Evolutionary conservation across 805 yeast species (phyloP).

Genomic region (Wickerhamomyces hampshirensis): DNA sequence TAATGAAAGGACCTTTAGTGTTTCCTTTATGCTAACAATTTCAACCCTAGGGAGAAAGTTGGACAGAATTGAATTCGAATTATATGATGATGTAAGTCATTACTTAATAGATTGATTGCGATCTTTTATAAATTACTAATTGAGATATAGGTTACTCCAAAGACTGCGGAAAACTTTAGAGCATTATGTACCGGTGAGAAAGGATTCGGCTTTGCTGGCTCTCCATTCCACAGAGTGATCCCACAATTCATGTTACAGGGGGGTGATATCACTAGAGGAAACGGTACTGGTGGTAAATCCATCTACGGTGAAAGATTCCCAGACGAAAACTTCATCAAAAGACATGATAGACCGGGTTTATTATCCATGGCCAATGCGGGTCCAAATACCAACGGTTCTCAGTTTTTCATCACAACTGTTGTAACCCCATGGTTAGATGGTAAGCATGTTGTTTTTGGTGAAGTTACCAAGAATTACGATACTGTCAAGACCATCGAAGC

Average conservation of each 20-base stretch:
- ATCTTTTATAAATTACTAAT: conserved; percentile 2
- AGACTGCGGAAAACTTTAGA: conserved; percentile 78
- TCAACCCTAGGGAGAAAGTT: conserved; percentile 29
- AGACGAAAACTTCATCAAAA: conserved; percentile 60
- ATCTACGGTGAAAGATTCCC: conserved; percentile 68
- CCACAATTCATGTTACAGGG: conserved; percentile 97
- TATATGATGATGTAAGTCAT: conserved; percentile 25
- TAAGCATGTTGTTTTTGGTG: conserved; percentile 75
- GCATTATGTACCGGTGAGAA: conserved; percentile 81
- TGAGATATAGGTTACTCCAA: conserved; percentile 44
- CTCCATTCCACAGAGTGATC: conserved; percentile 89
- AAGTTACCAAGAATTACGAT: conserved; percentile 62
- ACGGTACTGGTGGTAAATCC: conserved; percentile 92
- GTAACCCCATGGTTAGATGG: conserved; percentile 77
- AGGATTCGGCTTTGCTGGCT: conserved; percentile 71
- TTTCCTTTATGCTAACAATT: background rate
- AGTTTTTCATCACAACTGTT: conserved; percentile 82
- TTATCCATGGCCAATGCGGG: conserved; percentile 93
- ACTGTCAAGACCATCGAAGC: conserved; percentile 55
- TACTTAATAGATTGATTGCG: background rate
- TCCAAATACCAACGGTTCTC: conserved; percentile 89
- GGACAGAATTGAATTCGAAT: conserved; percentile 33
- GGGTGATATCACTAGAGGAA: conserved; percentile 81
- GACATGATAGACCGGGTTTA: conserved; percentile 75
- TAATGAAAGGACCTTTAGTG: background rate